Percentiles rank a stretch among this genome's conserved stretches.
Conservation (phyloP, 176 grass and related monocot species). For the Aechmea fasciata region DNA sequence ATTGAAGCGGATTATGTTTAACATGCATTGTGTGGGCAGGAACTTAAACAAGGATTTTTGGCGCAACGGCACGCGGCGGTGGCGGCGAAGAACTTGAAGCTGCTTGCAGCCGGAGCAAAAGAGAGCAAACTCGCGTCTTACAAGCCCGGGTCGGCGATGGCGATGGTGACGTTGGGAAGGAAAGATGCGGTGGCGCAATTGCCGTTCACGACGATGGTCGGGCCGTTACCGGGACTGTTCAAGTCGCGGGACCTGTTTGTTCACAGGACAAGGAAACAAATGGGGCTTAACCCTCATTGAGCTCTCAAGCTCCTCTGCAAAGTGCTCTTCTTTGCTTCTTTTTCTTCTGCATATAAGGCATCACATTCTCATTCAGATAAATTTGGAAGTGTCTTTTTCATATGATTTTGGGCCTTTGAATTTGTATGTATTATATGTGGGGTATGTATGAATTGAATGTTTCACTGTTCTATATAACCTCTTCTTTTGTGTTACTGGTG, state of each 20-base stretch:
- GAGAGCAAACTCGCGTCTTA: slow-evolving; percentile 36
- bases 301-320: too few relatives aligned
- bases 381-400: too few relatives aligned
- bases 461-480: too few relatives aligned
- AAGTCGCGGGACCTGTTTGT: slow-evolving; percentile 49
- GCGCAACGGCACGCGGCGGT: slow-evolving; percentile 43
- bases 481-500: too few relatives aligned
- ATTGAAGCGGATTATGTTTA: too few relatives aligned
- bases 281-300: slow-evolving; percentile 24
- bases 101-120: slow-evolving; percentile 26
- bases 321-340: too few relatives aligned
- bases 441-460: too few relatives aligned
- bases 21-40: slow-evolving; percentile 16
- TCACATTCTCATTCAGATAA: too few relatives aligned
- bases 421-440: too few relatives aligned
- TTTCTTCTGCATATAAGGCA: too few relatives aligned
- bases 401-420: too few relatives aligned
- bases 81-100: slow-evolving; percentile 44
- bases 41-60: slow-evolving; percentile 54
- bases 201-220: slow-evolving; percentile 29
- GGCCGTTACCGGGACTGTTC: slow-evolving; percentile 35
- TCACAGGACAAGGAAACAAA: slow-evolving; percentile 42
- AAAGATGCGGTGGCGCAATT: slow-evolving; percentile 48
- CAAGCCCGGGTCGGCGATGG: slow-evolving; percentile 18
- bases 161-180: slow-evolving; percentile 49